Evolutionary conservation across 805 yeast species (phyloP).

Genomic region (Pichia exigua): DNA sequence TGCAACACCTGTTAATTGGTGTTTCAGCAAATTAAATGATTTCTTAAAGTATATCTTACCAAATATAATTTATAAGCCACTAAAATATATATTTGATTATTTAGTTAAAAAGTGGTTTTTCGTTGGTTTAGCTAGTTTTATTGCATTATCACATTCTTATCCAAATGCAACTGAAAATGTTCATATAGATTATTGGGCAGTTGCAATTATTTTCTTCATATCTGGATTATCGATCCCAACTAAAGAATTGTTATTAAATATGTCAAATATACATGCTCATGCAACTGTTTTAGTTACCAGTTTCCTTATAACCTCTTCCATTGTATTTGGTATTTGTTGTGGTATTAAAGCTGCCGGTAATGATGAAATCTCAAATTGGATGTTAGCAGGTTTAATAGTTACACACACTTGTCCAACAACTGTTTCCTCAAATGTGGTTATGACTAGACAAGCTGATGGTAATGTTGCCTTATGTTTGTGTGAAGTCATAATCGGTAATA

Average conservation of each 20-base stretch:
- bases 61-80: neutral
- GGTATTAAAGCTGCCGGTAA: slow-evolving; percentile 58
- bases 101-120: slow-evolving; percentile 61
- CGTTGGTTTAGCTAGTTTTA: slow-evolving; percentile 57
- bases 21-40: neutral
- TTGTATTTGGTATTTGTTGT: slow-evolving; percentile 60
- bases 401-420: slow-evolving; percentile 90
- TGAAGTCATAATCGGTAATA: slow-evolving; percentile 79
- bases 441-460: slow-evolving; percentile 83
- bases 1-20: slow-evolving; percentile 2
- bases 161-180: slow-evolving; percentile 80
- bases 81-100: slow-evolving; percentile 2
- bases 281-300: slow-evolving; percentile 57
- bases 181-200: slow-evolving; percentile 83
- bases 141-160: slow-evolving; percentile 66
- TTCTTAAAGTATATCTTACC: neutral
- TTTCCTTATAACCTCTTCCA: slow-evolving; percentile 45
- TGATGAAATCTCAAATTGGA: slow-evolving; percentile 60
- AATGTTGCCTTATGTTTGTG: slow-evolving; percentile 67
- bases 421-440: slow-evolving; percentile 84
- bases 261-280: slow-evolving; percentile 79
- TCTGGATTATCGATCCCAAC: slow-evolving; percentile 77
- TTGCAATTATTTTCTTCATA: slow-evolving; percentile 74
- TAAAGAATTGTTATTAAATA: slow-evolving; percentile 48
- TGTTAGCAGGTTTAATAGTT: slow-evolving; percentile 72